Base-by-base conservation (phyloP, 495 filamentous ascomycete species). In the Penicillium robsamsonii region DNA sequence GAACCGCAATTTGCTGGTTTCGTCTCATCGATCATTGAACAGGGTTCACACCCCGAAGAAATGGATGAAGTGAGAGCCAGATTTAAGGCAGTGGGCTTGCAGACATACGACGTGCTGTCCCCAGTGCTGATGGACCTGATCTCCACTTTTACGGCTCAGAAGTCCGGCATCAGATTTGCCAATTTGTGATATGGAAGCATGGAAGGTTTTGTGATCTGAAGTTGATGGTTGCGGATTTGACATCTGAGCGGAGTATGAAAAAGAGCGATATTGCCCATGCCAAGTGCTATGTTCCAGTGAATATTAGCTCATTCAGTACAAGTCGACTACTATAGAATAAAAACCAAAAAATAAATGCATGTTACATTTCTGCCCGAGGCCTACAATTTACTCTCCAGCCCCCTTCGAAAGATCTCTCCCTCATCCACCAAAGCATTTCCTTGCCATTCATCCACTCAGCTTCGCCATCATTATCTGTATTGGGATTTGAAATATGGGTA, bases 1-100 rank as follows among this genome's bases (percentile, higher is more conserved):
- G 82, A 84, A 68, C 79, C 79, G 5, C 83, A 84, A 66, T 85
- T 86, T 62, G 82, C 82, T 3, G 84, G 75, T 2, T 85, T 85
- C 57, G 80, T 85, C 37, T 77, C 73, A 37, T 81, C 75, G 38
- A 81, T 85, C 55, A 84, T 86, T 59, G 82, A 85, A 75, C 79
- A 84, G 63, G 83, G 82, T 5, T 82, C 79, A 53, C 68, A 79
- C 51, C 82, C 82, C 5, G 63, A 69, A 18, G 64, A 64, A 4
- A 85, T 84, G 63, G 75, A 70, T 44, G 76, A 68, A 29, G 75
- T 87, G 5, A 61, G 83, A 18, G 58, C 18, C 5, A 81, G 69
- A 66, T 73, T 85, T 46, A 72, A 72, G 59, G 31, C 52, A 5
- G 53, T 73, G 27, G 81, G 84, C 1, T 63, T 87, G 35, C 62